Evolutionary conservation across 2,329 filamentous ascomycete species (phyloP), one percentile per base, ranked within the genome.

Genomic region (Fusarium napiforme): DNA sequence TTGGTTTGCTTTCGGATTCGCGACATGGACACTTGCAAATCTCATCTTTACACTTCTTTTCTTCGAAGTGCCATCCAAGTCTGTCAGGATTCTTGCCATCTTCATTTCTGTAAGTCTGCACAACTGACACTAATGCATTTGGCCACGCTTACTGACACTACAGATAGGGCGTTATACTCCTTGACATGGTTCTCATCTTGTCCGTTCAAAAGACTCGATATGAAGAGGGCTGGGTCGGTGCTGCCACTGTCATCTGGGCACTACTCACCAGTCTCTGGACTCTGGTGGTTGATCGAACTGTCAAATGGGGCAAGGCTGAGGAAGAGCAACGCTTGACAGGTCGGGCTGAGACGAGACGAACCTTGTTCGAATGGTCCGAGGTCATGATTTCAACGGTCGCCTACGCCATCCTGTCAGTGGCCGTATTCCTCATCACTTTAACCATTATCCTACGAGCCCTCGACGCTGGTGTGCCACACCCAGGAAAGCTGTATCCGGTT

Each of bases 281-380:
- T 30, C 86, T 98, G 26, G 78, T 92, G 14, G 93, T 92, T 12
- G 96, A 97, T 79, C 88, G 92, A 53, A 91, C 93, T 9, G 96
- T 99, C 14, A 89, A 93, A 78, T 97, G 94, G 93, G 96, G 96
- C 64, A 98, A 98, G 83, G 87, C 87, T 3, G 94, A 98, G 78
- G 96, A 98, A 81, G 96, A 99, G 80, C 92, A 97, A 81, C 91
- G 96, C 32, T 85, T 98, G 26, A 98, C 96, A 1, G 96, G 96
- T 16, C 92, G 96, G 19, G 89, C 93, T 36, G 96, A 99, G 84
- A 94, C 93, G 16, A 90, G 95, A 30, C 91, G 95, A 34, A 93
- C 94, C 0, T 82, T 98, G 9, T 84, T 88, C 46, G 94, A 98
- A 84, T 98, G 96, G 96, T 83, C 91, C 9, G 92, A 92, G 47